These are phyloP conservation scores for Eucalyptus sp. DNA, from an alignment of 345 rosid genomes.

Conservation along the genomic window DNA sequence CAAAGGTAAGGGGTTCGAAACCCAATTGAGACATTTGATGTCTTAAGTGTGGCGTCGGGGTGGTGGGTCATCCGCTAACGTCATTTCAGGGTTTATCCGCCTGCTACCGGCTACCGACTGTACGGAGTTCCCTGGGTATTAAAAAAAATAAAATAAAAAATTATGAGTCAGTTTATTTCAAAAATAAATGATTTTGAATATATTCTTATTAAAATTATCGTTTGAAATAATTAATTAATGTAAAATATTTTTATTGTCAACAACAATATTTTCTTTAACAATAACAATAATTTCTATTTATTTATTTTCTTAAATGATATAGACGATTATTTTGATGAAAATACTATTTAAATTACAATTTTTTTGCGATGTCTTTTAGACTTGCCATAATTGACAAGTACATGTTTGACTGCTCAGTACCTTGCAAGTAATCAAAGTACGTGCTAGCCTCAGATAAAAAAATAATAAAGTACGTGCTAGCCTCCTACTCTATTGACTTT, in stretches of 20 bases:
- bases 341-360: neutral
- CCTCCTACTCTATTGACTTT: neutral
- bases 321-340: too few relatives aligned
- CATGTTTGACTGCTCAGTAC: neutral
- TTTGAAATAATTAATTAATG: neutral
- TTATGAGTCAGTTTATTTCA: fast-evolving
- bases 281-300: too few relatives aligned
- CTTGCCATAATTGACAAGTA: neutral
- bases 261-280: neutral
- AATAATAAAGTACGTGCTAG: neutral
- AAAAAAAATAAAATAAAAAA: too few relatives aligned
- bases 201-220: neutral
- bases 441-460: neutral
- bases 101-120: too few relatives aligned
- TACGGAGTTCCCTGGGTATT: too few relatives aligned
- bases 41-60: too few relatives aligned
- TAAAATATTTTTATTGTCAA: neutral
- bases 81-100: too few relatives aligned
- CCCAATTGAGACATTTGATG: too few relatives aligned
- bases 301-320: neutral
- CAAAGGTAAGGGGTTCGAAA: too few relatives aligned
- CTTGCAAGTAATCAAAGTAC: neutral
- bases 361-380: neutral
- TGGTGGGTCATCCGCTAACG: too few relatives aligned
- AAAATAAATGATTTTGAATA: neutral